These are phyloP conservation scores for Atkinsonella hypoxylon DNA, from an alignment of 2,329 filamentous ascomycete species.

Conservation along the genomic window DNA sequence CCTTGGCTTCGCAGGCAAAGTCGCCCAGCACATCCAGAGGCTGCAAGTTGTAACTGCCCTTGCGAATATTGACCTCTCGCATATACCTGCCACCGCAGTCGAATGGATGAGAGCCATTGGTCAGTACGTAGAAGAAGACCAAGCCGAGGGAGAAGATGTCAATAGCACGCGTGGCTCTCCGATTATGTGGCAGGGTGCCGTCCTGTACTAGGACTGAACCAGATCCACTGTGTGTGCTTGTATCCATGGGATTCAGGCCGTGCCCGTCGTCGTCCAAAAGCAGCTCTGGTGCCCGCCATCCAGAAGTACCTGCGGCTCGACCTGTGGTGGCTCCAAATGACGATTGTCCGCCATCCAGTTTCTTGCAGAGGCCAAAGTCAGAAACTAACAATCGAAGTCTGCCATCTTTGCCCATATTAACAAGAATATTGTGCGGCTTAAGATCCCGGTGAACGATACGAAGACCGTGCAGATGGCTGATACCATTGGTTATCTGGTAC, in stretches of 20 bases:
- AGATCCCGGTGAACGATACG: conserved; percentile 95
- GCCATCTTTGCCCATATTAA: conserved; percentile 58
- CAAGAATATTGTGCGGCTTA: conserved; percentile 95
- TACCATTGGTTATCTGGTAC: conserved; percentile 79
- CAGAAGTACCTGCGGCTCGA: conserved; percentile 83
- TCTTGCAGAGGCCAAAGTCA: conserved; percentile 96
- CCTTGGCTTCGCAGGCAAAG: conserved; percentile 74
- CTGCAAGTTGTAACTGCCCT: conserved; percentile 64
- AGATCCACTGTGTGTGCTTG: conserved; percentile 48
- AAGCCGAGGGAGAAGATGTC: conserved; percentile 96
- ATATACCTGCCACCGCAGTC: conserved; percentile 91
- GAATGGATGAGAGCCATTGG: conserved; percentile 82
- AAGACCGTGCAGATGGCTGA: conserved; percentile 79
- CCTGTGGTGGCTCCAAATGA: conserved; percentile 92
- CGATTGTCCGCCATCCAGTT: conserved; percentile 85
- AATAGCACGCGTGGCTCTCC: conserved; percentile 86
- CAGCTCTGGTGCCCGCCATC: conserved; percentile 92
- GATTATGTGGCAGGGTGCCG: conserved; percentile 44
- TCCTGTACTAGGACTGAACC: conserved; percentile 45
- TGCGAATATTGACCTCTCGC: conserved; percentile 94
- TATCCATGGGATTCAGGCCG: conserved; percentile 33
- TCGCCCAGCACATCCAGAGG: conserved; percentile 67
- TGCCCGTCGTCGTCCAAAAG: conserved; percentile 66
- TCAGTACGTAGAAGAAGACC: conserved; percentile 98
- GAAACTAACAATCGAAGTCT: conserved; percentile 84